Evolutionary conservation across 1,284 basidiomycete genomes (phyloP), one percentile per base, ranked within the genome.

Genomic region (Puccinia brachypodii): DNA sequence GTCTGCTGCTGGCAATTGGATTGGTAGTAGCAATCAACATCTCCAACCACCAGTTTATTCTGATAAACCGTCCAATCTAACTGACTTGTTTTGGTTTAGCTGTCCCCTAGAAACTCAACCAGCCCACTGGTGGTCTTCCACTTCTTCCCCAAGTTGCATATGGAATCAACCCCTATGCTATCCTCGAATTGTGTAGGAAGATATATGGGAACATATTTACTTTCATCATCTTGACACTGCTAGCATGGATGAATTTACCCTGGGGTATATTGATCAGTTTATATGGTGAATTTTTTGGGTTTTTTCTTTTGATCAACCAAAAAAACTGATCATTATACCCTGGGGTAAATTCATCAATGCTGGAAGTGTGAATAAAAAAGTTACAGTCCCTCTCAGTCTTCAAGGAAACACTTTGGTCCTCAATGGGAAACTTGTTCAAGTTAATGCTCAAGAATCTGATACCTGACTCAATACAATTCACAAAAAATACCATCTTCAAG

Each of bases 361-460:
- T n/a, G n/a, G n/a, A n/a, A n/a, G n/a, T n/a, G n/a, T n/a, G n/a
- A 96, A 96, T 64, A 91, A 94, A 82, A 91, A 91, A 79, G 91
- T 98, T 84, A 98, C 96, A 0, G 96, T 96, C 79, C 92, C 95
- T 0, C 90, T 99, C 36, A 94, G 96, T 50, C 89, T 94, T 56
- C 93, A 94, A 87, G 97, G 97, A 36, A 96, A 94, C 87, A 96
- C 98, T 88, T 92, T 98, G 84, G 89, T 98, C 82, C 90, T 99
- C 42, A 96, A 97, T 82, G 97, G 96, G 62, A 96, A 96, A 88
- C 91, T 94, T 62, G 91, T 91, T 1, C 92, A 95, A 64, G 92
- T 99, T 82, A 96, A 93, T 62, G 97, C 97, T 0, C 97, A 99
- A 88, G 95, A 96, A 83, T 96, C 95, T 9, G 99, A 99, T 87